A percentile compares a stretch with the other conserved stretches of the same genome.
Conservation (phyloP, 2,329 filamentous ascomycete genomes). For the Onygenales sp. region DNA sequence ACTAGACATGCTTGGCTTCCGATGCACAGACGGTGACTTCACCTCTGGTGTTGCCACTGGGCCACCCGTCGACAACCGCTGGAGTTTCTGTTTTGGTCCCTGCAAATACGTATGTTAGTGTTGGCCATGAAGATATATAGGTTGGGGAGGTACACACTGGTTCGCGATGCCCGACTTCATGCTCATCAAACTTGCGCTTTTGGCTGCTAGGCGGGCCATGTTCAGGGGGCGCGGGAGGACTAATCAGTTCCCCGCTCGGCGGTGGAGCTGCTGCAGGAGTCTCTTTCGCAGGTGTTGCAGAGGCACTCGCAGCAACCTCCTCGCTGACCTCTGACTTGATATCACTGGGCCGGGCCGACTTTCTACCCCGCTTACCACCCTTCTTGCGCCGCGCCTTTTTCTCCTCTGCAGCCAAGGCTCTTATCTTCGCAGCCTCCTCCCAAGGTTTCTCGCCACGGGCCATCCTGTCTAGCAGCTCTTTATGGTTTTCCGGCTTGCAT, state of each 20-base stretch:
- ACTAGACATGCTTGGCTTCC: conserved; percentile 23
- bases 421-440: conserved; percentile 58
- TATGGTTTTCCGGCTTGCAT: conserved; percentile 77
- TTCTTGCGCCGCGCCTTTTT: conserved; percentile 50
- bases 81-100: conserved; percentile 34
- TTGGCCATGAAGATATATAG: neutral
- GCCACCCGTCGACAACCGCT: conserved; percentile 24
- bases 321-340: conserved; percentile 37
- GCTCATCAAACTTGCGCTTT: conserved; percentile 37
- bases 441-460: conserved; percentile 75
- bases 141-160: conserved; percentile 18
- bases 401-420: conserved; percentile 52
- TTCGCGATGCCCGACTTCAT: conserved; percentile 20
- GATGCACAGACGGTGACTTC: conserved; percentile 18
- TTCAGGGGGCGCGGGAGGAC: conserved; percentile 10
- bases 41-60: conserved; percentile 10
- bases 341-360: conserved; percentile 59
- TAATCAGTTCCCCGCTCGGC: conserved; percentile 17
- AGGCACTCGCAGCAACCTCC: conserved; percentile 20
- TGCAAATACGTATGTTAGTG: conserved; percentile 20
- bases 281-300: conserved; percentile 17
- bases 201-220: conserved; percentile 21
- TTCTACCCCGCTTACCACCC: conserved; percentile 48
- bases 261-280: conserved; percentile 16
- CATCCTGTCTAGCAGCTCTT: conserved; percentile 68